Conservation (phyloP, 2,329 filamentous ascomycete genomes). For the Epichloe brachyelytri region DNA sequence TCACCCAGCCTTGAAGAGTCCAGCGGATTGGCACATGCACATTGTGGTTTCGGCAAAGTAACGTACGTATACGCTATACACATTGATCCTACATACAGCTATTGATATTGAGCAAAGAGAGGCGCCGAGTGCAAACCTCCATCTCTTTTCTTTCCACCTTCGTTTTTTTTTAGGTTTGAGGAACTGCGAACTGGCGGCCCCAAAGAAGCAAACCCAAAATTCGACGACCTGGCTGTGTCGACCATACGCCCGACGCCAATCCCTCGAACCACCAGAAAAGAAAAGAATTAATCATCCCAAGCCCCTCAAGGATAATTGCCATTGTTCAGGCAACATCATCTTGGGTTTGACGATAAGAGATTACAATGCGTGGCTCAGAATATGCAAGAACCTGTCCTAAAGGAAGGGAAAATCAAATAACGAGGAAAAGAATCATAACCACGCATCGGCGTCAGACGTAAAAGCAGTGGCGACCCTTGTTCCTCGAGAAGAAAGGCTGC, state of each 20-base stretch:
- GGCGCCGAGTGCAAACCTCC: neutral
- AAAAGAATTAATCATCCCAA: neutral
- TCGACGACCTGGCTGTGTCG: neutral
- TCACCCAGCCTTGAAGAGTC: no score
- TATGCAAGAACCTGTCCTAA: conserved; percentile 2
- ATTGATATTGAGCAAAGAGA: neutral
- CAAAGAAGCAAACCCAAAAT: neutral
- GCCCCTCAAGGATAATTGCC: neutral
- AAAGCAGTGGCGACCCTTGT: neutral
- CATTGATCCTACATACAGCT: conserved; percentile 1
- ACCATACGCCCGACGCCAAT: conserved; percentile 1
- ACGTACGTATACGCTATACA: neutral
- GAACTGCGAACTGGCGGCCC: neutral
- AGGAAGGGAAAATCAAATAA: neutral
- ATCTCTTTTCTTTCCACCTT: neutral
- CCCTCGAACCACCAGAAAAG: neutral
- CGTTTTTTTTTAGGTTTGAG: neutral
- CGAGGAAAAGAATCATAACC: neutral
- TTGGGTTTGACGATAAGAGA: neutral
- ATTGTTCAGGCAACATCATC: neutral
- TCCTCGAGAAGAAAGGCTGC: neutral
- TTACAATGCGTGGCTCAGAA: neutral
- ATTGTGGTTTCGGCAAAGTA: neutral
- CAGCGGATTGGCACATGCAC: neutral
- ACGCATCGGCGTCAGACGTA: neutral